These are phyloP conservation scores for Pistacia integerrima DNA, from an alignment of 345 rosid genomes.

Conservation along the genomic window DNA sequence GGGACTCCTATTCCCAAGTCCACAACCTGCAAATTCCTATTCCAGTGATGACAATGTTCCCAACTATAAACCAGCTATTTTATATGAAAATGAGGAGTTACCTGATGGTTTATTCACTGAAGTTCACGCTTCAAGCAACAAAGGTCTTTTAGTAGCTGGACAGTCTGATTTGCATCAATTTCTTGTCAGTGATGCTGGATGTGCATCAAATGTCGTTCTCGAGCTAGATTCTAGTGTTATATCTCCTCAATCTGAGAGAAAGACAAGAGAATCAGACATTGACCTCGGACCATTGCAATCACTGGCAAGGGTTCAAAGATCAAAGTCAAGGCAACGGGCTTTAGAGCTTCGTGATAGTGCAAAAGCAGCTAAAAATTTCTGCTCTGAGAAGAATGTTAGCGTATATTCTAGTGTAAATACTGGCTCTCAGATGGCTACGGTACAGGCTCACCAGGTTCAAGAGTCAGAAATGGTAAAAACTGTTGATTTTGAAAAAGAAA, in stretches of 20 bases:
- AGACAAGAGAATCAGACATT: conserved; percentile 31
- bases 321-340: conserved; percentile 74
- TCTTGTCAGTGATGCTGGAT: conserved; percentile 24
- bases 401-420: conserved; percentile 22
- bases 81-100: conserved; percentile 33
- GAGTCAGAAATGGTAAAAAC: conserved; percentile 34
- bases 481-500: conserved; percentile 31
- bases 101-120: conserved; percentile 24
- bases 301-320: conserved; percentile 66
- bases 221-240: conserved; percentile 38
- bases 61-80: conserved; percentile 32
- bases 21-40: conserved; percentile 41
- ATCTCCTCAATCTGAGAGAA: conserved; percentile 48
- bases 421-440: conserved; percentile 41
- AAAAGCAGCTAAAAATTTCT: conserved; percentile 41
- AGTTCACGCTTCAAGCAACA: conserved; percentile 22
- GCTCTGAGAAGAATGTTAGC: conserved; percentile 28
- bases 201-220: conserved; percentile 31
- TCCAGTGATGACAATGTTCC: conserved; percentile 38
- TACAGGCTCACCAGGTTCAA: conserved; percentile 38
- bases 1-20: conserved; percentile 40
- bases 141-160: conserved; percentile 31
- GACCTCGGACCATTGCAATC: conserved; percentile 43
- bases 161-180: conserved; percentile 31
- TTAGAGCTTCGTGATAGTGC: conserved; percentile 66